Evolutionary conservation across 2,329 filamentous ascomycete genomes (phyloP), one percentile per base, ranked within the genome.

Genomic region (Lachnellula occidentalis): DNA sequence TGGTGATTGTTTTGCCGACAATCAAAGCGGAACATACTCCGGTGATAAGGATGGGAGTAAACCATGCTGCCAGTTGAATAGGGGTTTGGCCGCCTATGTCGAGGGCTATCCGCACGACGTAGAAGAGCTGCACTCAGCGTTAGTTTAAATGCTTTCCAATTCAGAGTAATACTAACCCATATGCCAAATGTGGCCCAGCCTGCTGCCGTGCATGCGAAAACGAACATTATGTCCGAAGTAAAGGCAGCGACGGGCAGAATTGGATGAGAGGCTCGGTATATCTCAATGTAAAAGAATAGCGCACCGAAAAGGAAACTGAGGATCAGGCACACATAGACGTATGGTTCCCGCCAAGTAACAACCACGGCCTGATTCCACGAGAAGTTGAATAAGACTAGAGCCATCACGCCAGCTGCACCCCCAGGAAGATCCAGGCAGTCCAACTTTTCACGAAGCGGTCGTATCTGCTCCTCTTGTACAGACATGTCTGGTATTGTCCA

Each of bases 351-450:
- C 59, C 61, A 64, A 19, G 56, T 54, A 34, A 61, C 55, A 8
- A 59, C 50, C 0, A 81, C 77, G 0, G 80, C 83, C 64, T 87
- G 82, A 55, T 85, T 87, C 81, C 82, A 86, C 0, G 83, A 80
- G 61, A 87, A 81, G 65, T 86, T 86, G 69, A 87, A 76, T 17
- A 88, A 71, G 0, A 85, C 73, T 22, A 88, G 70, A 0, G 77
- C 77, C 0, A 73, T 71, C 17, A 86, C 73, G 1, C 83, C 83
- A 5, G 50, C 53, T n/a, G 60, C 43, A 19, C 41, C 39, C 2
- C 57, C 56, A 0, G 71, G 66, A 5, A 66, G 56, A 51, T 65
- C 64, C 6, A 77, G 64, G 31, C 71, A 15, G 15, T 41, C 15
- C 15, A 41, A 17, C 37, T 31, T 31, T 31, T 31, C 9, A 31